Base-by-base conservation (phyloP, 306 rosid genomes). In the Malus fusca region DNA sequence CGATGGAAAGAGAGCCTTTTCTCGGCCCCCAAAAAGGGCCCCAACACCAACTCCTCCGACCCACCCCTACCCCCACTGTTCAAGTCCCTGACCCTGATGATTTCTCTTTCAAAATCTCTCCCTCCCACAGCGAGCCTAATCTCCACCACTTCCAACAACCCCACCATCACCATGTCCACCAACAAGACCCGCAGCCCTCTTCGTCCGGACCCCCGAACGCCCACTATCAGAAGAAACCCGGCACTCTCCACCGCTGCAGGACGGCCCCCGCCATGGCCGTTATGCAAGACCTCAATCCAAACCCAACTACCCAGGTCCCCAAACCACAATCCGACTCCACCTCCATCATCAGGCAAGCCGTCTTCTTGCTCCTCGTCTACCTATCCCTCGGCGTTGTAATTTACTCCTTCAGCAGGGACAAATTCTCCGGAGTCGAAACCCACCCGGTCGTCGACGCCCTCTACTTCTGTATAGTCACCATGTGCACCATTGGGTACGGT, bases 401-500 rank as follows among this genome's bases (percentile, higher is more conserved):
- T 14, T 92, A 92, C 87, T 82, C 89, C 6, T 85, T 88, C 82
- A 92, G 88, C 80, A 77, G 81, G 4, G 84, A 83, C 21, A 68
- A 72, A 69, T 92, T 92, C 71, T 88, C 92, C 0, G 97, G 96
- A 18, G 51, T 53, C 0, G 94, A 90, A 40, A 90, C 97, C 13
- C 88, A 87, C 86, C 96, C 94, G 0, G 76, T 89, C 0, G 88
- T 93, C 2, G 98, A 93, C 30, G 98, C 98, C 0, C 91, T 93
- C 43, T 93, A 93, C 81, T 93, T 88, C 55, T 87, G 92, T 22
- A 89, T 93, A 53, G 96, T 93, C 22, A 93, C 96, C 58, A 87
- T 93, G 90, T 93, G 98, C 48, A 93, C 98, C 4, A 93, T 93
- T 21, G 98, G 96, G 35, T 90, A 87, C 58, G 96, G 98, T 0